Evolutionary conservation across 495 filamentous ascomycete genomes (phyloP), one percentile per base, ranked within the genome.

Genomic region (Platismatia glauca): DNA sequence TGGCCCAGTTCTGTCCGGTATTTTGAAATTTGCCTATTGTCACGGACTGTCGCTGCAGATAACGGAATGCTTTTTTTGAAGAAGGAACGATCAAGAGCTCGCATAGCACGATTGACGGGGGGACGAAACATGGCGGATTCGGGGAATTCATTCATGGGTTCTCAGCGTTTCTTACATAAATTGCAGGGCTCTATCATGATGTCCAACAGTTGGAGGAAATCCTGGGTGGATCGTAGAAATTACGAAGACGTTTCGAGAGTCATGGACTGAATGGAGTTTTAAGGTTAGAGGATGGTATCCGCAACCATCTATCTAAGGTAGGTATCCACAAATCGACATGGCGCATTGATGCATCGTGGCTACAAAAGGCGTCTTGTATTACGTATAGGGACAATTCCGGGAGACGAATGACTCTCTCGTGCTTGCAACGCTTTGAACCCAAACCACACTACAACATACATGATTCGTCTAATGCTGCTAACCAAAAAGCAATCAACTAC

Each of bases 21-120:
- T 38, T 72, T 77, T 3, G 86, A 77, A 56, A 97, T 93, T 66
- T 89, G 80, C 44, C 81, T 85, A 38, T 75, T 77, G 66, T 95
- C 85, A 63, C 81, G 80, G 24, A 99, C 74, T 43, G 84, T 81
- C 13, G 91, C 94, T n/a, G 91, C 92, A 20, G 89, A 80, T 29
- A 92, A 72, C 20, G 86, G 82, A 44, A 96, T 69, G 1, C 77
- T 86, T 69, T 86, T 91, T 37, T 79, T 75, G 75, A 97, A 97
- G 67, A 92, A 86, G 20, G 87, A 79, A 35, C 90, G 84, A 75
- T 98, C 93, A 33, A 98, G 84, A 7, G 75, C 75, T 67, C 79
- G 80, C 84, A 89, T 89, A 22, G 87, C 84, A 68, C 90, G 90
- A 70, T 92, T 86, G 43, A 92, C 75, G 31, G 93, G 95, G 13